Percentiles rank a stretch among this genome's conserved stretches.
phyloP scores from a whole-genome alignment of 192 early-diverging fungal species.

The Mortierella alpina region DNA sequence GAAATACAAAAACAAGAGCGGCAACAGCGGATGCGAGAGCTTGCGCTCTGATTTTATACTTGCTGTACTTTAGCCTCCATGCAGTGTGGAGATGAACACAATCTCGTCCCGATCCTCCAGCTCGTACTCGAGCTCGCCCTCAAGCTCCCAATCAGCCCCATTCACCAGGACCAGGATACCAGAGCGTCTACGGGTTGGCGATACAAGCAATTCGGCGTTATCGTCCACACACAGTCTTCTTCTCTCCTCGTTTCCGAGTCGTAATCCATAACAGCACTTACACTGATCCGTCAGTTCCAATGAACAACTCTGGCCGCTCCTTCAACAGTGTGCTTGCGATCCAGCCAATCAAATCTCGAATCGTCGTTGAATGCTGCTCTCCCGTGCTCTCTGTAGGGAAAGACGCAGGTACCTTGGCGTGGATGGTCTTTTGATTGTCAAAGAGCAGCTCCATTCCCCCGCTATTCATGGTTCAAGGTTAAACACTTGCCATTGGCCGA shows the following conservation, averaged over 20 bases:
- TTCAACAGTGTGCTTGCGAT: constrained; percentile 76
- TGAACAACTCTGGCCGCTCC: constrained; percentile 88
- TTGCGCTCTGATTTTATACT: background rate
- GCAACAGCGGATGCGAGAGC: background rate
- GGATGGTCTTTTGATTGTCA: constrained; percentile 73
- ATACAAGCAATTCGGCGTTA: background rate
- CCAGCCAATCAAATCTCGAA: constrained; percentile 77
- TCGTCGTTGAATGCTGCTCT: constrained; percentile 56
- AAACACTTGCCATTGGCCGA: background rate
- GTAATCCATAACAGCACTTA: constrained; percentile 48
- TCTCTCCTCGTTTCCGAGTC: too few species aligned
- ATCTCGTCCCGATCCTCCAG: constrained; percentile 83
- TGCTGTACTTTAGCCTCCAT: constrained; percentile 93
- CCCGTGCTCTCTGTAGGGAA: constrained; percentile 30
- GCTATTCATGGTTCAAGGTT: constrained; percentile 45
- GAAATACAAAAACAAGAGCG: too few species aligned
- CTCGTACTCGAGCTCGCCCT: constrained; percentile 86
- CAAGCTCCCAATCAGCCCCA: constrained; percentile 95
- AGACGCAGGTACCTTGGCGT: constrained; percentile 59
- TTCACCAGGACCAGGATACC: constrained; percentile 97
- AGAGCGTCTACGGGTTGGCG: constrained; percentile 71
- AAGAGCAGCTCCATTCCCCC: constrained; percentile 96
- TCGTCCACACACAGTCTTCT: background rate
- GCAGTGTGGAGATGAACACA: constrained; percentile 97
- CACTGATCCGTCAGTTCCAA: constrained; percentile 79